Evolutionary conservation across 1,284 basidiomycete species (phyloP), one percentile per base, ranked within the genome.

Genomic region (Caloboletus inedulis): DNA sequence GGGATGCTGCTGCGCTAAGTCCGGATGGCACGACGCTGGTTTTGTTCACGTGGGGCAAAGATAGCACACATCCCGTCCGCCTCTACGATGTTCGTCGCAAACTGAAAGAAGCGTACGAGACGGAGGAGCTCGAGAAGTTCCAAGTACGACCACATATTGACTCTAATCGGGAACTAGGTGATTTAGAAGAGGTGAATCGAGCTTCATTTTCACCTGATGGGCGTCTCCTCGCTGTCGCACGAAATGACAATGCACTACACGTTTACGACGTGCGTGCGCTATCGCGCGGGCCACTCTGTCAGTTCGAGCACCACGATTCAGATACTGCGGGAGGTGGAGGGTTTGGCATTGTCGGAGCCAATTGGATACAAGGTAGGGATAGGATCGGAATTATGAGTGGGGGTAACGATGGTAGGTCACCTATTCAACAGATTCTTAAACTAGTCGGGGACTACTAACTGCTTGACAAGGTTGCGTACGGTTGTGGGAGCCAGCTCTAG

Each of bases 211-310:
- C 84, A 59, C 76, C 83, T 0, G 85, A 87, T 57, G 79, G 78
- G 7, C 65, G 80, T 6, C 80, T 81, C 57, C 70, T 89, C 6
- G 82, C 84, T 4, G 59, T 84, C 5, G 82, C 75, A 7, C 74
- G 85, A 40, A 80, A 66, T 41, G 84, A 89, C 61, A 84, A 87
- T 57, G 63, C 62, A 33, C 69, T 74, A 0, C 80, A 86, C 52
- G 62, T 89, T 1, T 89, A 87, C 57, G 86, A 89, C 61, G 61
- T 75, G 7, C 77, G 87, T 12, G 80, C 75, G 62, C 60, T 85
- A 16, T 62, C 67, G 16, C 69, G 72, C 12, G 74, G 76, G 3
- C 67, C 74, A 16, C 59, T 86, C 34, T 75, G 73, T 47, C 69
- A 69, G 18, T 84, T 80, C 59, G 58, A 64, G 33, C 85, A 87